A percentile compares a stretch with the other conserved stretches of the same genome.
phyloP scores from a whole-genome alignment of 345 rosid genomes.

The Eucalyptus cladocalyx region DNA sequence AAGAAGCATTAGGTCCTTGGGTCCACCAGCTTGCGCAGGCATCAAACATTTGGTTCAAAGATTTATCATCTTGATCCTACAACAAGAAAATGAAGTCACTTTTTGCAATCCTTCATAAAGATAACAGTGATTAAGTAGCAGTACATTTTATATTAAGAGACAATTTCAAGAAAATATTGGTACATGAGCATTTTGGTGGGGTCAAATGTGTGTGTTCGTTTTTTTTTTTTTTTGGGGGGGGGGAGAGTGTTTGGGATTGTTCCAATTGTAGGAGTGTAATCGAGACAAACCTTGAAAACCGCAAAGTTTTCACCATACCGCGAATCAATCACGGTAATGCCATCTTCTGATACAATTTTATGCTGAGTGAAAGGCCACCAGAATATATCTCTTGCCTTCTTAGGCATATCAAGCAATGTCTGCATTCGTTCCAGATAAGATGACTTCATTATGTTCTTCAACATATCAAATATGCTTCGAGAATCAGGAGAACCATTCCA shows the following conservation, averaged over 20 bases:
- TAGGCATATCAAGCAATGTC: conserved; percentile 53
- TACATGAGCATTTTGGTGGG: neutral
- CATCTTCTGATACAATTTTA: conserved; percentile 49
- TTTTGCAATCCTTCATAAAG: neutral
- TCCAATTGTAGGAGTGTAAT: neutral
- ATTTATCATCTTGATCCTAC: conserved; percentile 27
- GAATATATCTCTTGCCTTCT: conserved; percentile 58
- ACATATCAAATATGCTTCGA: conserved; percentile 28
- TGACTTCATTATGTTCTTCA: conserved; percentile 50
- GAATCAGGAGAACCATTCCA: conserved; percentile 74
- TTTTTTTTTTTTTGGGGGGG: fast-evolving
- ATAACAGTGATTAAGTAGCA: neutral
- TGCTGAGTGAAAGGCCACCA: conserved; percentile 99
- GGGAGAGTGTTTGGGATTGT: neutral
- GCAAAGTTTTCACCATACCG: conserved; percentile 87
- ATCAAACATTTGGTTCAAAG: conserved; percentile 74
- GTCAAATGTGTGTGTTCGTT: neutral
- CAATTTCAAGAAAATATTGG: neutral
- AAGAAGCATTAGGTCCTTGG: conserved; percentile 84
- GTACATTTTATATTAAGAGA: neutral
- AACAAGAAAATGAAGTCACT: neutral
- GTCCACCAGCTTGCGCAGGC: conserved; percentile 99
- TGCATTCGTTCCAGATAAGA: conserved; percentile 49
- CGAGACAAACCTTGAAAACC: conserved; percentile 56
- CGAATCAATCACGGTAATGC: conserved; percentile 83